phyloP scores from a whole-genome alignment of 257 asterid genomes.

The Scutellaria galericulata region DNA sequence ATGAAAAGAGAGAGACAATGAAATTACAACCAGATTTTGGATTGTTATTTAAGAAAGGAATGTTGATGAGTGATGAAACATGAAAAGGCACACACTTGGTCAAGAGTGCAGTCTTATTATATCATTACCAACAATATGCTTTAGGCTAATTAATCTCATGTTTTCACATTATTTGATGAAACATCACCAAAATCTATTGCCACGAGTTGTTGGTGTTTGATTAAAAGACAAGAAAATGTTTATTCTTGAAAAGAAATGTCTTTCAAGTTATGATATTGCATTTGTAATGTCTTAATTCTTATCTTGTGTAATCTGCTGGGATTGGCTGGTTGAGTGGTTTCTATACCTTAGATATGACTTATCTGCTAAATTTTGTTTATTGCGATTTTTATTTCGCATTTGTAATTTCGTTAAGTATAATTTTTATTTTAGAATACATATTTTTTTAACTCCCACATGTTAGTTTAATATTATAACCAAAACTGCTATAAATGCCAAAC shows the following conservation, averaged over 20 bases:
- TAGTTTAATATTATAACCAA: no score
- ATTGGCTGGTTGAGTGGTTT: no score
- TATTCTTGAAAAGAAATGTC: background rate
- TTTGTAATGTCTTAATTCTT: no score
- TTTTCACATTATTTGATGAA: constrained; percentile 8
- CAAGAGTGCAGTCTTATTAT: constrained; percentile 7
- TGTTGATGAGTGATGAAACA: constrained; percentile 9
- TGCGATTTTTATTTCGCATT: no score
- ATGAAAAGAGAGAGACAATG: constrained; percentile 22
- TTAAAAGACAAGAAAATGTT: constrained; percentile 19
- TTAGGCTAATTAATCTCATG: constrained; percentile 14
- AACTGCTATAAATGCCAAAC: no score
- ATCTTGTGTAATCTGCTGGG: no score
- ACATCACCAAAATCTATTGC: constrained; percentile 15
- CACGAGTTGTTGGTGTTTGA: constrained; percentile 9
- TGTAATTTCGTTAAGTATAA: no score
- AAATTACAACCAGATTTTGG: constrained; percentile 32
- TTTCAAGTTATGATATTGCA: background rate
- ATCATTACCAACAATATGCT: constrained; percentile 18
- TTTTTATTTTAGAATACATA: no score
- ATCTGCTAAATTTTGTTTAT: no score
- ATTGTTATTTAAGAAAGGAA: constrained; percentile 43
- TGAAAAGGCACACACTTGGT: background rate
- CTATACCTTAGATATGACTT: no score
- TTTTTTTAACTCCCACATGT: no score